Conservation (phyloP, 1,284 basidiomycete species). For the Cryptococcus amylolentus region DNA sequence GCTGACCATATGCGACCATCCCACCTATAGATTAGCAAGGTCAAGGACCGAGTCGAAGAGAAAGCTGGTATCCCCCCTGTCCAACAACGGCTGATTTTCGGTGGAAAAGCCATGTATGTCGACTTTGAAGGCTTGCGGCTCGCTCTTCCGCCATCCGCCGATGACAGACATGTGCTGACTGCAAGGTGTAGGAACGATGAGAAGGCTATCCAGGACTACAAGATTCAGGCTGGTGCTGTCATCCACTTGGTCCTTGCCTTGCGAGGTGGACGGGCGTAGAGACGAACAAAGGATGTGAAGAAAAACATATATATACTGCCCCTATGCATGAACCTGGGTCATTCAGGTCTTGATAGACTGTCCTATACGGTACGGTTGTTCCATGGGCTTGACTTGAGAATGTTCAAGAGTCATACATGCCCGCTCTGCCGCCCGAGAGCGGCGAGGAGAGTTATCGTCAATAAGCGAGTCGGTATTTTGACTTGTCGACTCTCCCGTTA, state of each 20-base stretch:
- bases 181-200: conserved; percentile 65
- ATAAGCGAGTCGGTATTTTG: no score
- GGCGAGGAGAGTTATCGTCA: no score
- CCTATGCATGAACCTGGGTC: background rate
- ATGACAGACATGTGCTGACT: background rate
- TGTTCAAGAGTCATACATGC: no score
- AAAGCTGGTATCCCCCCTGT: conserved; percentile 97
- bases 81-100: conserved; percentile 93
- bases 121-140: no score
- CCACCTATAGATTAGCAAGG: conserved; percentile 70
- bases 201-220: conserved; percentile 78
- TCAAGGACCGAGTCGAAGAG: conserved; percentile 99
- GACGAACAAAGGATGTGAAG: background rate
- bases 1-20: background rate
- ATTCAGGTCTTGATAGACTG: background rate
- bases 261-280: conserved; percentile 67
- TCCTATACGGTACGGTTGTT: no score
- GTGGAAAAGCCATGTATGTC: conserved; percentile 90
- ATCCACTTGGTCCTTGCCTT: conserved; percentile 90
- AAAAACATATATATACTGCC: background rate
- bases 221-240: conserved; percentile 74
- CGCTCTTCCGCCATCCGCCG: conserved; percentile 2
- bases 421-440: no score
- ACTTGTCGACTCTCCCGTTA: no score
- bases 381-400: no score